phyloP scores from a whole-genome alignment of 768 basidiomycete genomes.

The Termitomyces sp. region DNA sequence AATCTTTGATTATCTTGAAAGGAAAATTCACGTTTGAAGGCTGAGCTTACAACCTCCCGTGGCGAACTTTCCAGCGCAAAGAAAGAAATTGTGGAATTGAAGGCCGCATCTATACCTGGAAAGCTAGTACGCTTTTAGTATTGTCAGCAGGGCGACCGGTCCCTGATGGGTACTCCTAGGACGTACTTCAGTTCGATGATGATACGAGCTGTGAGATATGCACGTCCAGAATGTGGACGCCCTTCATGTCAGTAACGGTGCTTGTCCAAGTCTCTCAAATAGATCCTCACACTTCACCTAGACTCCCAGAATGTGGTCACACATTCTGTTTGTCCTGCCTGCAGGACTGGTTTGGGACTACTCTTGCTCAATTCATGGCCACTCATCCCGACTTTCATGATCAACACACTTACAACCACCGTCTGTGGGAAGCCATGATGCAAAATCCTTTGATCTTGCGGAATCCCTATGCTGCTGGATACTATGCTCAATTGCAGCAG shows the following conservation, averaged over 20 bases:
- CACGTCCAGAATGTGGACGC: slow-evolving; percentile 55
- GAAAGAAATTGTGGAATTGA: slow-evolving; percentile 23
- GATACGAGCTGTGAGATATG: slow-evolving; percentile 61
- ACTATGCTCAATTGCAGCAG: slow-evolving; percentile 20
- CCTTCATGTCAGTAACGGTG: slow-evolving; percentile 47
- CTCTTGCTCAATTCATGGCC: slow-evolving; percentile 41
- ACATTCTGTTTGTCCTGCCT: slow-evolving; percentile 62
- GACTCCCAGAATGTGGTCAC: slow-evolving; percentile 64
- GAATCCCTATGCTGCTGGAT: slow-evolving; percentile 21
- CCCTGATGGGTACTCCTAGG: slow-evolving; percentile 21
- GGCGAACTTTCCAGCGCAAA: slow-evolving; percentile 14
- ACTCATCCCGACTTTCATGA: slow-evolving; percentile 39
- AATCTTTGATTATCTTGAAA: slow-evolving; percentile 7
- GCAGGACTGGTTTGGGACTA: slow-evolving; percentile 46
- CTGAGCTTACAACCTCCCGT: slow-evolving; percentile 20
- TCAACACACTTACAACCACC: slow-evolving; percentile 17
- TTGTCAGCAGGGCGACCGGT: slow-evolving; percentile 5
- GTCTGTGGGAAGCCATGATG: slow-evolving; percentile 13
- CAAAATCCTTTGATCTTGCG: slow-evolving; percentile 19
- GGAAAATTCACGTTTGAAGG: slow-evolving; percentile 27
- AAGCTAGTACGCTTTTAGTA: slow-evolving; percentile 23
- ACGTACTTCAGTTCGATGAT: slow-evolving; percentile 44
- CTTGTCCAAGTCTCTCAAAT: background rate
- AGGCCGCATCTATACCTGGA: slow-evolving; percentile 16
- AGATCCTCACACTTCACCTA: slow-evolving; percentile 17